Evolutionary conservation across 192 early-diverging fungal genomes (phyloP).

Genomic region (Backusella morwellensis): DNA sequence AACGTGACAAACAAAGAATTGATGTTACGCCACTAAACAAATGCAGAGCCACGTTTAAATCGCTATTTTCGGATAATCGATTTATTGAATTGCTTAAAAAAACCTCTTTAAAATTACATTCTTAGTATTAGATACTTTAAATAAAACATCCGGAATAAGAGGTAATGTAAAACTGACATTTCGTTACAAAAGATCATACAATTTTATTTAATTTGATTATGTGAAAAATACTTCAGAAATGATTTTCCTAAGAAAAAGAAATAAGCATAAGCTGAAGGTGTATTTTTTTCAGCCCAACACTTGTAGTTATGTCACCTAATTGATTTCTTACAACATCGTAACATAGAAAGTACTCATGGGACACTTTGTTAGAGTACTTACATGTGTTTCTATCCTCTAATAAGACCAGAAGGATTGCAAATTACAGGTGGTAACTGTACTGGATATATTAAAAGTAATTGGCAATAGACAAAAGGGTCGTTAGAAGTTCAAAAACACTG

Average conservation of each 20-base stretch:
- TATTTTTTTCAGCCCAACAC: constrained; percentile 43
- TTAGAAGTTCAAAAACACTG: constrained; percentile 32
- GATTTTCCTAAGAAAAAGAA: constrained; percentile 37
- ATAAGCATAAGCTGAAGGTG: constrained; percentile 49
- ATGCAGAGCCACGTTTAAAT: constrained; percentile 46
- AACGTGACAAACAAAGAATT: constrained; percentile 28
- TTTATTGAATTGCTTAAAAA: constrained; percentile 46
- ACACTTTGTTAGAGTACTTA: constrained; percentile 59
- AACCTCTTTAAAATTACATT: constrained; percentile 47
- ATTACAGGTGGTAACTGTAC: constrained; percentile 21
- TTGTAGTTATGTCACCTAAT: constrained; percentile 56
- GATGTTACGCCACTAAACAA: constrained; percentile 59
- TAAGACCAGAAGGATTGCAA: constrained; percentile 41
- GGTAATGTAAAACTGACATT: constrained; percentile 21
- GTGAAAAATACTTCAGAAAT: constrained; percentile 52
- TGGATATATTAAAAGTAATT: constrained; percentile 57
- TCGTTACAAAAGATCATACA: constrained; percentile 3
- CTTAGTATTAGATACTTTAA: constrained; percentile 54
- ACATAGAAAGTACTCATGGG: constrained; percentile 42
- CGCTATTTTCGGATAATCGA: constrained; percentile 55
- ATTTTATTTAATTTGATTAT: no score
- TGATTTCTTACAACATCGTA: constrained; percentile 50
- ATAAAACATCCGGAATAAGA: constrained; percentile 45
- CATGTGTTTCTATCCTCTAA: constrained; percentile 46
- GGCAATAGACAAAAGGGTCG: constrained; percentile 49